These are phyloP conservation scores for Hypoxylon sp. DNA, from an alignment of 2,329 filamentous ascomycete genomes.

Conservation along the genomic window DNA sequence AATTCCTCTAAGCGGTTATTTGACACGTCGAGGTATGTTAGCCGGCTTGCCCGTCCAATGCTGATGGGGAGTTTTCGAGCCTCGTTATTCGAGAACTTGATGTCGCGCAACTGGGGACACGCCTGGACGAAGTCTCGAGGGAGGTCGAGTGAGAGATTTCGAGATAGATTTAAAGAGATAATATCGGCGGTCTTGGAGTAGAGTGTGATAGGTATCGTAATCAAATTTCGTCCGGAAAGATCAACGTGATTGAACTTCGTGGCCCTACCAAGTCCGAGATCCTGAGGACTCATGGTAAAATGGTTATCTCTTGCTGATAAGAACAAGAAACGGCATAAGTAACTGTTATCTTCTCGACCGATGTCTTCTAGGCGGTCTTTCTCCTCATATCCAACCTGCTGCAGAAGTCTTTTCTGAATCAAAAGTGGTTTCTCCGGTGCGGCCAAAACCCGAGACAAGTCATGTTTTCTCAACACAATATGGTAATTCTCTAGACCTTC, in stretches of 20 bases:
- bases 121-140: conserved; percentile 97
- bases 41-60: conserved; percentile 81
- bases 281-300: conserved; percentile 79
- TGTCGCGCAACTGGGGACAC: conserved; percentile 90
- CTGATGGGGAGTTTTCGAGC: conserved; percentile 87
- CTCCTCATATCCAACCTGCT: conserved; percentile 92
- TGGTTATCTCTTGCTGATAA: conserved; percentile 90
- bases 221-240: conserved; percentile 87
- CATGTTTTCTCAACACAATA: conserved; percentile 94
- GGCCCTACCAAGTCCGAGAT: conserved; percentile 84
- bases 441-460: conserved; percentile 85
- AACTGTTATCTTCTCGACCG: conserved; percentile 96
- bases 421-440: conserved; percentile 85
- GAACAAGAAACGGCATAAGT: conserved; percentile 96
- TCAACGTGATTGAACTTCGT: conserved; percentile 97
- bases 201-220: conserved; percentile 94
- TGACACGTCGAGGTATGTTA: conserved; percentile 93
- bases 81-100: conserved; percentile 97
- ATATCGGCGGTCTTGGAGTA: conserved; percentile 95
- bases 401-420: conserved; percentile 90
- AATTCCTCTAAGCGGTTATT: conserved; percentile 93
- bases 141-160: conserved; percentile 91
- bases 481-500: conserved; percentile 95
- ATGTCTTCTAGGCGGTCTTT: conserved; percentile 92
- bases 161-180: conserved; percentile 92